phyloP scores from a whole-genome alignment of 2,329 filamentous ascomycete genomes.

The Tricladium varicosporioides region DNA sequence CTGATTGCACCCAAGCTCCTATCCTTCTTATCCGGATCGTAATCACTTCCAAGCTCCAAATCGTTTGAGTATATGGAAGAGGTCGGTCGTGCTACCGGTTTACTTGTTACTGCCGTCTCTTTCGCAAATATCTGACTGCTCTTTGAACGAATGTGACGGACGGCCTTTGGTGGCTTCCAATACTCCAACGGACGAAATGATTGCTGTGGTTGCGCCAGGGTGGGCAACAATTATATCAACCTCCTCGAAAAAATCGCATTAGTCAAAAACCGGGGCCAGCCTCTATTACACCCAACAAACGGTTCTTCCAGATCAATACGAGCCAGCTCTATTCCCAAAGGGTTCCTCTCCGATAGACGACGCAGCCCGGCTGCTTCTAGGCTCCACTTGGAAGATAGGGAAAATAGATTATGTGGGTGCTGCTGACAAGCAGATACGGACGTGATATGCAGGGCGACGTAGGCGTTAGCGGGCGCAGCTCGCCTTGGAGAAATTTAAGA shows the following conservation, averaged over 20 bases:
- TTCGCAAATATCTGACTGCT: slow-evolving; percentile 16
- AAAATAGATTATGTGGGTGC: not conserved
- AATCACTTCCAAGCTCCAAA: slow-evolving; percentile 2
- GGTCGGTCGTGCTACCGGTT: slow-evolving; percentile 1
- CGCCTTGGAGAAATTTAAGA: not conserved
- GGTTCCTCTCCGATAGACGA: not conserved
- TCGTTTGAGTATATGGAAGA: slow-evolving; percentile 11
- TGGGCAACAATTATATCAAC: slow-evolving; percentile 4
- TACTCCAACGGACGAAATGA: slow-evolving; percentile 24
- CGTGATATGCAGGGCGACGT: not conserved
- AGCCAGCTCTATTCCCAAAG: not conserved
- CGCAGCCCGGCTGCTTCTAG: not conserved
- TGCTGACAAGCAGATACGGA: not conserved
- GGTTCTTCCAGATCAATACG: not conserved
- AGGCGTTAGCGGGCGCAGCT: not conserved
- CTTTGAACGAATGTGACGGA: slow-evolving; percentile 21
- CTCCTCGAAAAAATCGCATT: not conserved
- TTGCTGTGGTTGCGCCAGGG: slow-evolving; percentile 14
- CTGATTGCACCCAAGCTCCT: slow-evolving; percentile 15
- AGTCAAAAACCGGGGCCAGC: not conserved
- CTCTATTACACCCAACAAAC: not conserved
- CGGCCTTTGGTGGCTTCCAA: slow-evolving; percentile 27
- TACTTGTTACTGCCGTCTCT: not conserved
- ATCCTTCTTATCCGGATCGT: slow-evolving; percentile 5
- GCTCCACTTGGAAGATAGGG: not conserved